Conservation (phyloP, 2,329 filamentous ascomycete genomes). For the Fusarium sp. region DNA sequence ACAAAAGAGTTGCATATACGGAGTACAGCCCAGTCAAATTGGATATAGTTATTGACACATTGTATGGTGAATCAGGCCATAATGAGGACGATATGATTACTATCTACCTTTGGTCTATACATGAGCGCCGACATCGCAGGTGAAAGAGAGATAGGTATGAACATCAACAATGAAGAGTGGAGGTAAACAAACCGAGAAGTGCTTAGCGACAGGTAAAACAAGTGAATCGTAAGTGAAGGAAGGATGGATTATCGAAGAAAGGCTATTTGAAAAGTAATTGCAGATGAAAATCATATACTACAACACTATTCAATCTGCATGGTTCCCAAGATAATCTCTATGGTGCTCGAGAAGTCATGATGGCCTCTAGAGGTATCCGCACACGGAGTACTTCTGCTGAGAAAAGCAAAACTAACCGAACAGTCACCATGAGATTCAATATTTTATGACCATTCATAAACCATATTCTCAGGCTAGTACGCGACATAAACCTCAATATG, state of each 20-base stretch:
- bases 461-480: background rate
- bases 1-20: background rate
- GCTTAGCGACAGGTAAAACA: background rate
- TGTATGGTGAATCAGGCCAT: background rate
- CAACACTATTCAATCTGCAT: background rate
- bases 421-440: background rate
- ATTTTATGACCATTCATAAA: background rate
- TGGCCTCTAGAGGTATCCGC: background rate
- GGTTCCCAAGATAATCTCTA: background rate
- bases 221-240: background rate
- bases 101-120: background rate
- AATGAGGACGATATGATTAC: background rate
- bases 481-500: constrained; percentile 21
- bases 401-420: background rate
- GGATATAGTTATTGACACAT: background rate
- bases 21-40: too few species aligned
- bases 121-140: background rate
- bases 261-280: background rate
- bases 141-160: background rate
- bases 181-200: background rate
- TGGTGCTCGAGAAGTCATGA: background rate
- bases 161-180: too few species aligned
- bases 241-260: background rate
- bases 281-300: background rate
- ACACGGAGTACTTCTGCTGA: background rate